Evolutionary conservation across 352 stramenopile species (phyloP).

Genomic region (Phytophthora europaea): DNA sequence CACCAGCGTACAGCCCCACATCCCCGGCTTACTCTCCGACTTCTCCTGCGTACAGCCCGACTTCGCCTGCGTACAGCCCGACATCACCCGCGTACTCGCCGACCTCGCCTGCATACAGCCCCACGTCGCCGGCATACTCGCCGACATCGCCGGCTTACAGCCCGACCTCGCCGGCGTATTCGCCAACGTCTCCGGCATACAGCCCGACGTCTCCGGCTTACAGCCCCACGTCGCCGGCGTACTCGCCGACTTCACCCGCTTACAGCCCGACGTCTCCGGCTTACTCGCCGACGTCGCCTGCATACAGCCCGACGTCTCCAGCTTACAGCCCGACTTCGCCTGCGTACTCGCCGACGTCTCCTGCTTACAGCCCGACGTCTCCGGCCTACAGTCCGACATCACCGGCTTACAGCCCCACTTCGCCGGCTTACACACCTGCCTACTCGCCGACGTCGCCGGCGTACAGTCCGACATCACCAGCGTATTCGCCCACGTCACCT

Average conservation of each 20-base stretch:
- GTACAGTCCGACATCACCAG: constrained; percentile 71
- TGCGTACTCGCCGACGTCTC: constrained; percentile 77
- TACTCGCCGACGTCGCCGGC: constrained; percentile 72
- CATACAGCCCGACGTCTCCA: constrained; percentile 68
- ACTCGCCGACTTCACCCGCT: constrained; percentile 86
- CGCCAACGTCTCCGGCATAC: constrained; percentile 86
- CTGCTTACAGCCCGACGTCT: constrained; percentile 83
- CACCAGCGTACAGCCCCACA: constrained; percentile 89
- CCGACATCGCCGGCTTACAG: constrained; percentile 84
- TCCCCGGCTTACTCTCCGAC: constrained; percentile 85
- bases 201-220: constrained; percentile 75
- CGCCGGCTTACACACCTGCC: constrained; percentile 89
- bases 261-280: constrained; percentile 71
- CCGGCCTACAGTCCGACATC: constrained; percentile 78
- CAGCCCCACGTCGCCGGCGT: constrained; percentile 81
- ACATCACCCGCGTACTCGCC: constrained; percentile 79
- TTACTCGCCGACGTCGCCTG: constrained; percentile 80
- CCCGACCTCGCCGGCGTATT: constrained; percentile 87
- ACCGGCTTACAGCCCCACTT: constrained; percentile 82
- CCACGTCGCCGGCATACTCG: constrained; percentile 77
- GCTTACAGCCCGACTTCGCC: constrained; percentile 78
- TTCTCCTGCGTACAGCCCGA: constrained; percentile 85
- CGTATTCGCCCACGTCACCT: constrained; percentile 75
- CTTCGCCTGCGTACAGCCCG: constrained; percentile 78
- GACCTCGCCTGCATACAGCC: constrained; percentile 82